phyloP scores from a whole-genome alignment of 345 rosid genomes.

The Camelina hispida region DNA sequence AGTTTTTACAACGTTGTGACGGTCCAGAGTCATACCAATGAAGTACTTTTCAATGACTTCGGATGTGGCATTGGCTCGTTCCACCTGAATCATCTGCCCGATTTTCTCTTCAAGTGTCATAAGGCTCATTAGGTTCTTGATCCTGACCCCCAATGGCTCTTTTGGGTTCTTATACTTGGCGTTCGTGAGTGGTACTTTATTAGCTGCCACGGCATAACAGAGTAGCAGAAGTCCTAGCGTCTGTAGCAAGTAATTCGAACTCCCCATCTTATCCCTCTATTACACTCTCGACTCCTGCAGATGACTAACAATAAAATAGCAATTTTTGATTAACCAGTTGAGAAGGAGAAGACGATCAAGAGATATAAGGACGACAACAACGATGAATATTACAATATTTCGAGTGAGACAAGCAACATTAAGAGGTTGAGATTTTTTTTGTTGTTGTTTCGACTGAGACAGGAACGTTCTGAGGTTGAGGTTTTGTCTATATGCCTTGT shows the following conservation, averaged over 20 bases:
- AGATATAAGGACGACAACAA: constrained; percentile 16
- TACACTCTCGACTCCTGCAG: constrained; percentile 9
- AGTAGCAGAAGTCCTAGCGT: constrained; percentile 40
- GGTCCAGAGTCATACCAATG: constrained; percentile 44
- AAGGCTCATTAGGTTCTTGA: constrained; percentile 50
- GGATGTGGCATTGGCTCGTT: constrained; percentile 50
- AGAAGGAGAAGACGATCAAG: constrained; percentile 18
- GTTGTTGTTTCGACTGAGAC: constrained; percentile 22
- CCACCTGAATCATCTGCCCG: constrained; percentile 64
- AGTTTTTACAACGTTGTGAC: neutral
- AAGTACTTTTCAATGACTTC: constrained; percentile 48
- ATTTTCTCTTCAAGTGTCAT: constrained; percentile 62
- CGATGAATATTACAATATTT: constrained; percentile 14
- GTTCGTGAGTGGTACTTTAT: constrained; percentile 21
- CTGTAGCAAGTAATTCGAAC: constrained; percentile 25
- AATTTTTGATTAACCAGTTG: constrained; percentile 10
- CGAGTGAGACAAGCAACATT: constrained; percentile 15
- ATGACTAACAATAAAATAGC: neutral
- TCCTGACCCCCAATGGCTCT: constrained; percentile 43
- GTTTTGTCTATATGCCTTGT: constrained; percentile 23
- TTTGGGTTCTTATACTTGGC: constrained; percentile 46
- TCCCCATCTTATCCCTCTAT: constrained; percentile 25
- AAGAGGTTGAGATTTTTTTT: constrained; percentile 12
- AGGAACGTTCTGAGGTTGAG: constrained; percentile 8
- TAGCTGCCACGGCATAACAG: constrained; percentile 37